Percentiles rank a stretch among this genome's conserved stretches.
Conservation (phyloP, 2,329 filamentous ascomycete genomes). For the Pseudopyricularia javanii region DNA sequence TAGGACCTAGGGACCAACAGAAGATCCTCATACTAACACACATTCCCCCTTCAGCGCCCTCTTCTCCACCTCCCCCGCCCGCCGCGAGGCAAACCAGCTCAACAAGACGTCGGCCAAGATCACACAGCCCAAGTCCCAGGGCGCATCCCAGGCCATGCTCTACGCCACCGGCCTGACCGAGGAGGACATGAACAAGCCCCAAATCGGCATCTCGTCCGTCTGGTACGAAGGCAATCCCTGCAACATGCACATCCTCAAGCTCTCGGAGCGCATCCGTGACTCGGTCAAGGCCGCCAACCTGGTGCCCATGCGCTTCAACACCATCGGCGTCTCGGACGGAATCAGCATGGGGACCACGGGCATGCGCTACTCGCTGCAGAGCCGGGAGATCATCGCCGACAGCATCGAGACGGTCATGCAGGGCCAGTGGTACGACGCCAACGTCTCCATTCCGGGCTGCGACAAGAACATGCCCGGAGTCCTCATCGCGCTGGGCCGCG, state of each 20-base stretch:
- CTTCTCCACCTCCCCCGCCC: conserved; percentile 36
- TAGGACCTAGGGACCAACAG: background rate
- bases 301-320: conserved; percentile 96
- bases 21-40: background rate
- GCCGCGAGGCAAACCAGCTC: conserved; percentile 40
- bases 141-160: conserved; percentile 96
- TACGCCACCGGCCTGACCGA: conserved; percentile 87
- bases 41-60: conserved; percentile 21
- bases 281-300: conserved; percentile 59
- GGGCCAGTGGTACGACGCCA: conserved; percentile 96
- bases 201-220: conserved; percentile 94
- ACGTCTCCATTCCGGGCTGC: conserved; percentile 92
- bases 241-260: conserved; percentile 95
- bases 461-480: conserved; percentile 99
- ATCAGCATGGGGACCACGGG: conserved; percentile 98
- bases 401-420: conserved; percentile 99
- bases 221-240: conserved; percentile 98
- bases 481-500: conserved; percentile 82
- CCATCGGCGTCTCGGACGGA: conserved; percentile 90
- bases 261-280: conserved; percentile 62
- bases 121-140: conserved; percentile 96
- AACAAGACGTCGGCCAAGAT: conserved; percentile 78
- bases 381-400: conserved; percentile 91
- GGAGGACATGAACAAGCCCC: conserved; percentile 86
- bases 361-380: conserved; percentile 80